These are phyloP conservation scores for Firmiana major DNA, from an alignment of 345 rosid species.

Conservation along the genomic window DNA sequence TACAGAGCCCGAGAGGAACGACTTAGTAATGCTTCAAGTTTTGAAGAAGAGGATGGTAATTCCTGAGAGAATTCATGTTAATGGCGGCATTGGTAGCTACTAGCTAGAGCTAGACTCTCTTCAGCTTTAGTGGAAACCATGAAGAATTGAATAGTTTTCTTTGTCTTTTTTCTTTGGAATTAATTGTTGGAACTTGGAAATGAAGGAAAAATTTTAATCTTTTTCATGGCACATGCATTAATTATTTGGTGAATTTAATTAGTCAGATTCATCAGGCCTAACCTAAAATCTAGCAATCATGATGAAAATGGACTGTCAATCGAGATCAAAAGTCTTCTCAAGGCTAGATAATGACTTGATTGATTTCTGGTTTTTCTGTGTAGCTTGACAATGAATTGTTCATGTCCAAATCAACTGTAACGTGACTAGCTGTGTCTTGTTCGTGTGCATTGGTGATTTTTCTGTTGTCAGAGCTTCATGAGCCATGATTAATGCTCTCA, in stretches of 20 bases:
- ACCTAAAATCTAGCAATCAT: background rate
- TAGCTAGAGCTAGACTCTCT: background rate
- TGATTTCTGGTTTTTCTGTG: background rate
- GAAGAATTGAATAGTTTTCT: background rate
- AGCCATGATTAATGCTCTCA: background rate
- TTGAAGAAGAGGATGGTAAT: conserved; percentile 13
- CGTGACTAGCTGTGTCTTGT: background rate
- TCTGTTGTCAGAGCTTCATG: background rate
- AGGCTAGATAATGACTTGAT: background rate
- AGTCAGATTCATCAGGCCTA: background rate
- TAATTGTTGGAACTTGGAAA: background rate
- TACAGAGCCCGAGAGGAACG: conserved; percentile 17
- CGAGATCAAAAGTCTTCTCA: background rate
- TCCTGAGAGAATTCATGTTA: background rate
- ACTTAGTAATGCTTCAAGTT: conserved; percentile 10
- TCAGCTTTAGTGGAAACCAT: conserved; percentile 2
- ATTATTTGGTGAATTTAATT: too few relatives aligned
- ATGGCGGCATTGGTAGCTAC: conserved; percentile 5
- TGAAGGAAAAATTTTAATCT: background rate
- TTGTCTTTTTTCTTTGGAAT: background rate
- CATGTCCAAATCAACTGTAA: background rate
- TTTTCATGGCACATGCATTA: background rate
- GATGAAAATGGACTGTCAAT: background rate
- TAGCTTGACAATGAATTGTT: background rate
- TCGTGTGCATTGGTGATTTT: background rate